Percentiles rank a stretch among this genome's conserved stretches.
phyloP scores from a whole-genome alignment of 1,284 basidiomycete species.

The Ceratobasidium sp. region DNA sequence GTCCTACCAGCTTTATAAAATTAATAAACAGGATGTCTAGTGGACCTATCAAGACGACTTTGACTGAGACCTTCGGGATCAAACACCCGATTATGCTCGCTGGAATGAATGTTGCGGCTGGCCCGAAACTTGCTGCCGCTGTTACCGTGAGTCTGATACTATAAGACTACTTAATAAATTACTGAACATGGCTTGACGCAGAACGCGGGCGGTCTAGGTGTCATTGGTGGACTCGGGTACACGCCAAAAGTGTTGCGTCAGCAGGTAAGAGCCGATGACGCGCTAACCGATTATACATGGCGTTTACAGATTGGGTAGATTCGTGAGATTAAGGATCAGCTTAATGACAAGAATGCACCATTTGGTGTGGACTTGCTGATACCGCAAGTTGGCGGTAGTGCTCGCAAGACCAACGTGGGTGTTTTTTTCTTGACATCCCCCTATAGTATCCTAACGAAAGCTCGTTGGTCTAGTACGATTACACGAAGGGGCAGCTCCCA shows the following conservation, averaged over 20 bases:
- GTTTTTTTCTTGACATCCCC: constrained; percentile 48
- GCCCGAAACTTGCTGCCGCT: constrained; percentile 84
- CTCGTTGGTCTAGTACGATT: constrained; percentile 70
- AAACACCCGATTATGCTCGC: constrained; percentile 91
- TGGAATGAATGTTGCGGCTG: constrained; percentile 85
- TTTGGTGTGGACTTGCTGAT: constrained; percentile 91
- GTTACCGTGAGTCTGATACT: constrained; percentile 63
- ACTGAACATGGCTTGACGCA: not conserved
- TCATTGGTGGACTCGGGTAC: constrained; percentile 88
- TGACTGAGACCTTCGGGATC: constrained; percentile 88
- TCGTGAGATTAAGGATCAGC: constrained; percentile 75
- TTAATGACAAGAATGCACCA: constrained; percentile 78
- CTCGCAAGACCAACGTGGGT: constrained; percentile 87
- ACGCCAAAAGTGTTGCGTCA: constrained; percentile 79
- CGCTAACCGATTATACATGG: not conserved
- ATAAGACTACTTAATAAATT: too few species aligned
- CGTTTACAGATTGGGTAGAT: constrained; percentile 66
- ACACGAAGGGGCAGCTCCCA: constrained; percentile 83
- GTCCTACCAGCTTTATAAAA: too few species aligned
- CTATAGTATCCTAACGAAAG: not conserved
- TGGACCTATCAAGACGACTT: constrained; percentile 55
- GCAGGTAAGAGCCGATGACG: constrained; percentile 66
- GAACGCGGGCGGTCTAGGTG: constrained; percentile 89
- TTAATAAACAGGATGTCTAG: constrained; percentile 21
- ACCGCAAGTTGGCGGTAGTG: constrained; percentile 84